Evolutionary conservation across 75 land plant genomes (phyloP).

Genomic region (Picea glauca): DNA sequence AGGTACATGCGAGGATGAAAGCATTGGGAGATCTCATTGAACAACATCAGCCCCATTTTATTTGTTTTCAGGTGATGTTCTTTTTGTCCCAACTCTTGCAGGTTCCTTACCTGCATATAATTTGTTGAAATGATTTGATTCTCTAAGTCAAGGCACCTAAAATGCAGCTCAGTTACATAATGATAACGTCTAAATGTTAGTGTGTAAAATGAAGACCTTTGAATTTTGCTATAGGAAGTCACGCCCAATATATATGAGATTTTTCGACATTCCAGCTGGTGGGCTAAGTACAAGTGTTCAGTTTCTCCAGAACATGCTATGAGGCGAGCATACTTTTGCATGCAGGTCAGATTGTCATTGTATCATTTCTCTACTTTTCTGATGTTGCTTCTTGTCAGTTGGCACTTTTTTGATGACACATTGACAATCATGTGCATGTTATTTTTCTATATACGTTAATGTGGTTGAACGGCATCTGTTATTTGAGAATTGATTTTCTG

Average conservation of each 20-base stretch:
- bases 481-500: not conserved
- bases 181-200: not conserved
- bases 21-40: slow-evolving; percentile 80
- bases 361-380: not conserved
- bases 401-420: not conserved
- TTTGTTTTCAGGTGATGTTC: slow-evolving; percentile 76
- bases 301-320: slow-evolving; percentile 39
- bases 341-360: slow-evolving; percentile 67
- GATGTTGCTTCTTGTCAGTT: not conserved
- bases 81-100: not conserved
- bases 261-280: slow-evolving; percentile 73
- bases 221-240: slow-evolving; percentile 60
- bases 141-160: not conserved
- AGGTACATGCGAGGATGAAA: slow-evolving; percentile 59
- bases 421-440: not conserved
- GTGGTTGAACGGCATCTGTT: not conserved
- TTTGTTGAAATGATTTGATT: not conserved
- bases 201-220: not conserved
- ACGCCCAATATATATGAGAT: slow-evolving; percentile 68
- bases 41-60: slow-evolving; percentile 80
- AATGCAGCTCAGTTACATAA: not conserved
- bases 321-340: slow-evolving; percentile 72
- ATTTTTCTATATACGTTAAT: not conserved
- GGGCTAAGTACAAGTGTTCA: slow-evolving; percentile 75
- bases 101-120: not conserved